Conservation (phyloP, 129 eudicot species). For the Artemisia tridentata region DNA sequence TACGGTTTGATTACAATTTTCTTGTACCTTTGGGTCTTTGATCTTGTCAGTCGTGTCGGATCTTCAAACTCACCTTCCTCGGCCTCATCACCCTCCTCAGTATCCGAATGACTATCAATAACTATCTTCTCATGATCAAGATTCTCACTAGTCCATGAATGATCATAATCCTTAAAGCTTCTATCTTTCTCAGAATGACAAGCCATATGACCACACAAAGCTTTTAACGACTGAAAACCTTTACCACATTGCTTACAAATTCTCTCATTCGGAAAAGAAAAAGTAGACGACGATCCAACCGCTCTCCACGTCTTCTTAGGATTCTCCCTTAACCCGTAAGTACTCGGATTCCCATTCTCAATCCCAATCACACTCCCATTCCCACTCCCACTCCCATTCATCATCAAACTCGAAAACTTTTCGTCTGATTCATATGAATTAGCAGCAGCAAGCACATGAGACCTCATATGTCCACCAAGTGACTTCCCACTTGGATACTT, state of each 20-base stretch:
- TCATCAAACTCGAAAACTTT: slow-evolving; percentile 39
- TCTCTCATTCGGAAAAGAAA: slow-evolving; percentile 50
- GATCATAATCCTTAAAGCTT: slow-evolving; percentile 51
- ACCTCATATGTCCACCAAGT: slow-evolving; percentile 88
- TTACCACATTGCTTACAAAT: slow-evolving; percentile 95
- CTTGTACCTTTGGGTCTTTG: slow-evolving; percentile 54
- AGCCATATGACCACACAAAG: slow-evolving; percentile 96
- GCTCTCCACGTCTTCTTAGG: slow-evolving; percentile 91
- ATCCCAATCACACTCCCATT: background rate
- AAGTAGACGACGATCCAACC: slow-evolving; percentile 35
- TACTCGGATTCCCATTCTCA: slow-evolving; percentile 48
- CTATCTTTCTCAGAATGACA: slow-evolving; percentile 78
- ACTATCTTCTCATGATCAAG: slow-evolving; percentile 38
- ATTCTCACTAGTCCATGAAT: slow-evolving; percentile 73
- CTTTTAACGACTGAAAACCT: slow-evolving; percentile 79
- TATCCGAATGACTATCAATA: slow-evolving; percentile 51
- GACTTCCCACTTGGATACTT: slow-evolving; percentile 83
- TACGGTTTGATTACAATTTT: slow-evolving; percentile 36
- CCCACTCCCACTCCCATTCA: slow-evolving; percentile 14
- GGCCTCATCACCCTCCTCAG: slow-evolving; percentile 35
- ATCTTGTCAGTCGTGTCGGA: slow-evolving; percentile 43
- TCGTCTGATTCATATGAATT: slow-evolving; percentile 57
- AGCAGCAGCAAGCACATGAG: slow-evolving; percentile 51
- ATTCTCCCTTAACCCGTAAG: slow-evolving; percentile 79
- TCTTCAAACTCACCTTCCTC: slow-evolving; percentile 44